Evolutionary conservation across 2,329 filamentous ascomycete genomes (phyloP).

Genomic region (Chaetothyriales sp.): DNA sequence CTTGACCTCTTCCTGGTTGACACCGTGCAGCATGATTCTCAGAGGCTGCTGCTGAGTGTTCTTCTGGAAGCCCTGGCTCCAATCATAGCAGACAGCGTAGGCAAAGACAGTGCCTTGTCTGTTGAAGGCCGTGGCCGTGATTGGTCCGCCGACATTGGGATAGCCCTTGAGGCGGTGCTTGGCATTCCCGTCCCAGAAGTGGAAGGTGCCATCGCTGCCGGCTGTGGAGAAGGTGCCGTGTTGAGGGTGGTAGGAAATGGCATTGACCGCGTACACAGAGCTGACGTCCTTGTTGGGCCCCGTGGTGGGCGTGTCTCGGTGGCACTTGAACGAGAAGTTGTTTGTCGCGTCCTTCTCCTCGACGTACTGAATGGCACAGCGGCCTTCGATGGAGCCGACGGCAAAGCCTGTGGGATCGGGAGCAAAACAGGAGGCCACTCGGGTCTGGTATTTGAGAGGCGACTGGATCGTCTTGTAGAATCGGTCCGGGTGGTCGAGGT

Average conservation of each 20-base stretch:
- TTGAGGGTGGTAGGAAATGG: constrained; percentile 91
- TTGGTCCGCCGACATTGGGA: constrained; percentile 68
- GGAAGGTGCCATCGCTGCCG: constrained; percentile 83
- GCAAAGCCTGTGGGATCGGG: constrained; percentile 76
- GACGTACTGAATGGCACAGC: constrained; percentile 95
- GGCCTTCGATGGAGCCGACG: constrained; percentile 89
- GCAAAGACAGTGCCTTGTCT: constrained; percentile 70
- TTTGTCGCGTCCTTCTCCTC: constrained; percentile 84
- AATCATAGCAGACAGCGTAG: constrained; percentile 90
- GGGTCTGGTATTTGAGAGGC: constrained; percentile 95
- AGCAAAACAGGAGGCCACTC: constrained; percentile 86
- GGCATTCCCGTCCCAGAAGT: constrained; percentile 68
- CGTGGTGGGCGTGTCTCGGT: constrained; percentile 61
- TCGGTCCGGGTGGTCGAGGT: constrained; percentile 72
- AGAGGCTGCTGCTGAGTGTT: constrained; percentile 59
- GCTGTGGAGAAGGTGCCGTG: constrained; percentile 98
- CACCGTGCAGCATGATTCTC: constrained; percentile 76
- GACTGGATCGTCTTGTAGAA: constrained; percentile 96
- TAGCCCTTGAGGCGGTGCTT: constrained; percentile 86
- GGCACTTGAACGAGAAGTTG: constrained; percentile 99
- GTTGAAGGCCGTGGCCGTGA: constrained; percentile 86
- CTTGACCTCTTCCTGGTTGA: constrained; percentile 52
- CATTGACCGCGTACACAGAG: constrained; percentile 90
- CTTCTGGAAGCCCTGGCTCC: constrained; percentile 85
- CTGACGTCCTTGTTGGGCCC: constrained; percentile 49